Evolutionary conservation across 495 filamentous ascomycete genomes (phyloP).

Genomic region (Lophiostoma macrostomum): DNA sequence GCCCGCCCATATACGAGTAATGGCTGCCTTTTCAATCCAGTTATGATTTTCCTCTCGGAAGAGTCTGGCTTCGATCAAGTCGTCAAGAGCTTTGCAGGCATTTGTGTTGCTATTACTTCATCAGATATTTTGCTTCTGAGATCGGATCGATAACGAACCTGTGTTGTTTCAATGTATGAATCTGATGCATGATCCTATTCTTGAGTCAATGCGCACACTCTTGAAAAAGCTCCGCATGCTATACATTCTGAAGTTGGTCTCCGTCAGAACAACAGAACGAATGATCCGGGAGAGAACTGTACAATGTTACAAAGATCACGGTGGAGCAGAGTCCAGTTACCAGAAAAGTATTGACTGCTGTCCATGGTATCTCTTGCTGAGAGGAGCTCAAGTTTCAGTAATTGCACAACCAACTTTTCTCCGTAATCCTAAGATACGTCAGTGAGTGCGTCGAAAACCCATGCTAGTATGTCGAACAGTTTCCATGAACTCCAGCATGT

Average conservation of each 20-base stretch:
- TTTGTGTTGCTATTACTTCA: conserved; percentile 36
- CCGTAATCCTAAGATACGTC: conserved; percentile 48
- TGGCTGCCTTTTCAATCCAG: conserved; percentile 63
- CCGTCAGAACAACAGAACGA: conserved; percentile 53
- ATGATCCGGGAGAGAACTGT: conserved; percentile 50
- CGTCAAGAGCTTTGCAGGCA: conserved; percentile 56
- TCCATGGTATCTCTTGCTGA: conserved; percentile 36
- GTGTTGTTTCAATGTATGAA: conserved; percentile 57
- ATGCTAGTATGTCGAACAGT: too few relatives aligned
- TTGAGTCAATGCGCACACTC: conserved; percentile 1
- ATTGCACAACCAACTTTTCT: conserved; percentile 58
- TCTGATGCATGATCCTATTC: conserved; percentile 58
- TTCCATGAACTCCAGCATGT: conserved; percentile 57
- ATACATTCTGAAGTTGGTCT: conserved; percentile 60
- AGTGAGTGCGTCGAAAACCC: too few relatives aligned
- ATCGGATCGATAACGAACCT: conserved; percentile 34
- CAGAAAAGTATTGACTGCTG: conserved; percentile 28
- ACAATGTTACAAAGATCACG: not conserved
- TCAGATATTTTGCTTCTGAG: conserved; percentile 21
- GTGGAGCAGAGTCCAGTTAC: conserved; percentile 13
- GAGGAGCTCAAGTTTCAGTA: conserved; percentile 69
- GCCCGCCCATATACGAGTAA: conserved; percentile 60
- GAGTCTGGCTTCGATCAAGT: conserved; percentile 53
- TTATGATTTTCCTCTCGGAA: conserved; percentile 43
- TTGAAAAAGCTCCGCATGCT: conserved; percentile 7